phyloP scores from a whole-genome alignment of 257 asterid species.

The Solanum infundibuliforme region DNA sequence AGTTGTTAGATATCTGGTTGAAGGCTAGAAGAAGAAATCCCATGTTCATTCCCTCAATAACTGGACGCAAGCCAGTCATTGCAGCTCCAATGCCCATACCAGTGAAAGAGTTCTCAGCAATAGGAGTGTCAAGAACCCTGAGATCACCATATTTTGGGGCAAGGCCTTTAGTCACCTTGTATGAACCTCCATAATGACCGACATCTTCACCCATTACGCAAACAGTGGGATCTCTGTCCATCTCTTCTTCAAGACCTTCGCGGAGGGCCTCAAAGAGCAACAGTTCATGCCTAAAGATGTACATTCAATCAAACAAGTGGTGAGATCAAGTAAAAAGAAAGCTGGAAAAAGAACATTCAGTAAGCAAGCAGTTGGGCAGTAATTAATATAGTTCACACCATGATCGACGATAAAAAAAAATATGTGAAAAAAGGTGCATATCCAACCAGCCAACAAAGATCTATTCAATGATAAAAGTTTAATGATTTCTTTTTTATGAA shows the following conservation, averaged over 20 bases:
- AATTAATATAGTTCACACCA: neutral
- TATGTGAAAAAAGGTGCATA: neutral
- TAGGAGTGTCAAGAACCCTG: conserved; percentile 86
- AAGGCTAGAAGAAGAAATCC: conserved; percentile 82
- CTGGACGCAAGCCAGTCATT: conserved; percentile 73
- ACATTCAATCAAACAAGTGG: neutral
- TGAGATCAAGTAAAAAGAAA: neutral
- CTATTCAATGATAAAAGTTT: neutral
- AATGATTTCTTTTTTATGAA: neutral
- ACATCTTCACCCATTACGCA: conserved; percentile 82
- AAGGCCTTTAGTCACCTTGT: conserved; percentile 69
- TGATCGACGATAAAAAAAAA: neutral
- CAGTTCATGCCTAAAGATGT: conserved; percentile 58
- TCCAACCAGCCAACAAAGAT: neutral
- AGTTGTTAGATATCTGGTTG: conserved; percentile 78
- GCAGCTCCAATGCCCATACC: conserved; percentile 89
- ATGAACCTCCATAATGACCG: conserved; percentile 86
- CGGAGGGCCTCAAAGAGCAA: conserved; percentile 78
- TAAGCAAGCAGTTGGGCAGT: neutral
- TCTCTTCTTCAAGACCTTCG: conserved; percentile 87
- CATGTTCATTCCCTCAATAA: conserved; percentile 92
- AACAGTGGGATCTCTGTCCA: conserved; percentile 71
- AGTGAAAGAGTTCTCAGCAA: conserved; percentile 82
- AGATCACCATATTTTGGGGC: conserved; percentile 73
- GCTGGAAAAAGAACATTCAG: neutral